A percentile compares a stretch with the other conserved stretches of the same genome.
phyloP scores from a whole-genome alignment of 2,329 filamentous ascomycete species.

The Dothiorella sarmentorum region DNA sequence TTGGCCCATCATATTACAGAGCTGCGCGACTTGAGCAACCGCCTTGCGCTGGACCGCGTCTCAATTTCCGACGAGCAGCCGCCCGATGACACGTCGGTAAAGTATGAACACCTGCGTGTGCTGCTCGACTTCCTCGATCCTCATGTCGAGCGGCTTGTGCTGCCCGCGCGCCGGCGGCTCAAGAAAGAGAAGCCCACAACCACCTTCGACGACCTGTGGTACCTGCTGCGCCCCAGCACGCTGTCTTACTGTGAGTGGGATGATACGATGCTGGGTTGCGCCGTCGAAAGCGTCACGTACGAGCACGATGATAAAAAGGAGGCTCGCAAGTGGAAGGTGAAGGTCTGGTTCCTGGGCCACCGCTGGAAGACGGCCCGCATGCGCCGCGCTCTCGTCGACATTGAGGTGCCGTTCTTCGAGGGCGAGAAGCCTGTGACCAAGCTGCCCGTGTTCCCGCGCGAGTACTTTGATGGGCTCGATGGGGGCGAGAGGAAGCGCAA shows the following conservation, averaged over 20 bases:
- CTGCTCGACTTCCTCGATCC: conserved; percentile 14
- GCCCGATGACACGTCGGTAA: conserved; percentile 1
- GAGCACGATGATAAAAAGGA: background rate
- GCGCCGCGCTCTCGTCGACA: background rate
- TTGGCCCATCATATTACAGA: conserved; percentile 11
- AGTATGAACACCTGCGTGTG: conserved; percentile 11
- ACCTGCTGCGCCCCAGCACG: conserved; percentile 5
- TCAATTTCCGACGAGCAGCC: background rate
- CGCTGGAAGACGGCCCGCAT: conserved; percentile 9
- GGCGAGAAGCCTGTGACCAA: conserved; percentile 4
- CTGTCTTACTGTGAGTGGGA: background rate
- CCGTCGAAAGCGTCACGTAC: background rate
- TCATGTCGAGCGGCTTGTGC: background rate
- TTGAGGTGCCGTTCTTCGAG: conserved; percentile 6
- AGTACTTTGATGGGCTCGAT: conserved; percentile 5
- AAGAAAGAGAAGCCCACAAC: conserved; percentile 6
- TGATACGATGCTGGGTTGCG: background rate
- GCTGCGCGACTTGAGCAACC: background rate
- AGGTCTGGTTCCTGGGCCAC: conserved; percentile 14
- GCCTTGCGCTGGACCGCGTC: background rate
- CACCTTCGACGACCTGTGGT: conserved; percentile 13
- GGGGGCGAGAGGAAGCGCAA: background rate
- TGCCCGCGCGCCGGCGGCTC: background rate
- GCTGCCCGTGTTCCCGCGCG: conserved; percentile 8
- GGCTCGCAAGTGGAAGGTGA: background rate